phyloP scores from a whole-genome alignment of 208 protist genomes.

The Phytomonas sp. region DNA sequence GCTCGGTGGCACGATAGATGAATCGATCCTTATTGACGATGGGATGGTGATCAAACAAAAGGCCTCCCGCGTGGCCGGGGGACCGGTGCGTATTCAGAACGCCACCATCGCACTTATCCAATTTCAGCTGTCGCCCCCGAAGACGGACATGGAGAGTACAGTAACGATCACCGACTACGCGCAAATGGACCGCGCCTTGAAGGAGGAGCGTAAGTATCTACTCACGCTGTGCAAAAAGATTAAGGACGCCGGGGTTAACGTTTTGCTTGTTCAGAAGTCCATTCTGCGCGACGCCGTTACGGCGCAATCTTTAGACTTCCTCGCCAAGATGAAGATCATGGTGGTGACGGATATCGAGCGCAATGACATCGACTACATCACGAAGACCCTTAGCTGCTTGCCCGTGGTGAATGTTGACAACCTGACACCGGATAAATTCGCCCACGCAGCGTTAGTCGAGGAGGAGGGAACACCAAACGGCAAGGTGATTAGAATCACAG shows the following conservation, averaged over 20 bases:
- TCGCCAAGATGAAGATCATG: conserved; percentile 99
- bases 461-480: conserved; percentile 86
- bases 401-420: conserved; percentile 96
- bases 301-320: conserved; percentile 96
- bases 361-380: conserved; percentile 98
- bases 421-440: conserved; percentile 96
- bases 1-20: conserved; percentile 96
- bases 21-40: conserved; percentile 93
- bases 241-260: conserved; percentile 97
- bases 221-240: conserved; percentile 97
- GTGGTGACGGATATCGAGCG: conserved; percentile 98
- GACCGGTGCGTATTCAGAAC: conserved; percentile 90
- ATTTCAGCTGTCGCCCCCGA: conserved; percentile 98
- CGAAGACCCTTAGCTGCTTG: conserved; percentile 94
- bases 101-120: conserved; percentile 99
- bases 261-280: conserved; percentile 99
- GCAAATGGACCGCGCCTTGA: conserved; percentile 97
- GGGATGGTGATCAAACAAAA: conserved; percentile 95
- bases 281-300: conserved; percentile 98
- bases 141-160: conserved; percentile 96
- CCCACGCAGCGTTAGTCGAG: conserved; percentile 90
- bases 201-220: conserved; percentile 98
- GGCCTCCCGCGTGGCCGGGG: conserved; percentile 84
- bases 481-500: conserved; percentile 95
- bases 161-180: conserved; percentile 95